Base-by-base conservation (phyloP, 768 basidiomycete species). In the Amanita inopinata region DNA sequence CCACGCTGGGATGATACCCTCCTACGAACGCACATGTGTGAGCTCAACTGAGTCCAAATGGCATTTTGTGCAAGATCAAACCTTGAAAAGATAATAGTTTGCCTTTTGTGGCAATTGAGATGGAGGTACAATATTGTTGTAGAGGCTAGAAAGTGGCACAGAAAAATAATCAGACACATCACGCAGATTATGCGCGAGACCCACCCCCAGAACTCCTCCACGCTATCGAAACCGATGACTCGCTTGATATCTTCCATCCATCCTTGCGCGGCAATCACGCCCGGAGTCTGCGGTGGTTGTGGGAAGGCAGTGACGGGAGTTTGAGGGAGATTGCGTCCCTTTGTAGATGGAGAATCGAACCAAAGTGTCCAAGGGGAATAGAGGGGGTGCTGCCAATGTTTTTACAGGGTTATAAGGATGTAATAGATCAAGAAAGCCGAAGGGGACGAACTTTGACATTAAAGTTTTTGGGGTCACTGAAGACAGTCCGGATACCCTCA, bases 221-320 rank as follows among this genome's bases (percentile, higher is more conserved):
- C 96, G 46, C 84, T 88, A 56, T 94, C 87, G 57, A 99, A 96
- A 48, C 76, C 82, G 59, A 97, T 90, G 41, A 99, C 94, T 44
- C 87, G 84, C 56, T 93, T 90, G 56, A 99, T 93, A 55, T 97
- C 91, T 56, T 99, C 94, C 89, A 97, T 96, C 96, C 96, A 99
- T 15, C 86, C 87, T 58, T 78, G 77, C 20, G 85, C 87, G 33
- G 84, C 82, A 37, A 73, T 66, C 9, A 69, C 76, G 45, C 82
- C 69, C 31, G 88, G 84, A 0, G 88, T 88, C 47, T 76, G 49
- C 45, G 88, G 83, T 0, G 83, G 85, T 59, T 78, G 80, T 6
- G 83, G 83, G 50, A 85, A 79, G 31, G 84, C 80, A 47, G 84
- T 73, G 33, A 82, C 60, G 43, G 85, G 85, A 15, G 86, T 89